phyloP scores from a whole-genome alignment of 2,329 filamentous ascomycete genomes.

The Ceratocystis colombiana region DNA sequence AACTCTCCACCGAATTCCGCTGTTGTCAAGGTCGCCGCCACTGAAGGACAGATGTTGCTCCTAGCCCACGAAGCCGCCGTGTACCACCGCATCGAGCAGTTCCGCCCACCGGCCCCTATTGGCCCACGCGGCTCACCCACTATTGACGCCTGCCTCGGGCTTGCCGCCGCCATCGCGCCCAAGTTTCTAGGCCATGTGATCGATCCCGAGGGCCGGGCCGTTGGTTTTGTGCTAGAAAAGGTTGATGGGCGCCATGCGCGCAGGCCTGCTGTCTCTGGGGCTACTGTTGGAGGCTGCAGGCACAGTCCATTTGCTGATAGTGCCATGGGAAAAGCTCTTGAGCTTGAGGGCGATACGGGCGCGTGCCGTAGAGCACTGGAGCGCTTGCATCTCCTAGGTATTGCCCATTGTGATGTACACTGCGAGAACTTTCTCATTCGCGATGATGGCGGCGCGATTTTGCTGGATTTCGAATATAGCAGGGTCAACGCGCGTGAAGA shows the following conservation, averaged over 20 bases:
- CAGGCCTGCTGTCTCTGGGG: background rate
- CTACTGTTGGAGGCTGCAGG: no score
- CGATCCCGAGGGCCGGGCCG: constrained; percentile 7
- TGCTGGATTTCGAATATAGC: constrained; percentile 19
- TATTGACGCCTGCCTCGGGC: constrained; percentile 5
- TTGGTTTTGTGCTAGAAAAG: constrained; percentile 13
- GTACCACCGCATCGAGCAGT: constrained; percentile 1
- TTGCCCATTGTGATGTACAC: constrained; percentile 17
- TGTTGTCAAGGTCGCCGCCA: constrained; percentile 10
- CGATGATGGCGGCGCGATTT: constrained; percentile 8
- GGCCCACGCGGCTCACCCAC: background rate
- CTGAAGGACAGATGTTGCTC: constrained; percentile 13
- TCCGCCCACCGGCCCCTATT: constrained; percentile 1
- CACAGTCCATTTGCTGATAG: background rate
- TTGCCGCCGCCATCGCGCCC: constrained; percentile 12
- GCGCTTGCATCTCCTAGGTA: constrained; percentile 15
- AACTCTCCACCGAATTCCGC: background rate
- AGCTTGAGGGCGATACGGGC: background rate
- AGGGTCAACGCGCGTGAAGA: background rate
- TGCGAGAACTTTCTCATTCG: constrained; percentile 16
- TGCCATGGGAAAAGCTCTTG: background rate
- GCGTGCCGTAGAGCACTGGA: constrained; percentile 5
- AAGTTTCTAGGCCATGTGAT: constrained; percentile 16
- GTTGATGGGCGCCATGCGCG: constrained; percentile 12
- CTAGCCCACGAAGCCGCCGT: constrained; percentile 14